These are phyloP conservation scores for Vanilla planifolia DNA, from an alignment of 106 monocot genomes.

Conservation along the genomic window DNA sequence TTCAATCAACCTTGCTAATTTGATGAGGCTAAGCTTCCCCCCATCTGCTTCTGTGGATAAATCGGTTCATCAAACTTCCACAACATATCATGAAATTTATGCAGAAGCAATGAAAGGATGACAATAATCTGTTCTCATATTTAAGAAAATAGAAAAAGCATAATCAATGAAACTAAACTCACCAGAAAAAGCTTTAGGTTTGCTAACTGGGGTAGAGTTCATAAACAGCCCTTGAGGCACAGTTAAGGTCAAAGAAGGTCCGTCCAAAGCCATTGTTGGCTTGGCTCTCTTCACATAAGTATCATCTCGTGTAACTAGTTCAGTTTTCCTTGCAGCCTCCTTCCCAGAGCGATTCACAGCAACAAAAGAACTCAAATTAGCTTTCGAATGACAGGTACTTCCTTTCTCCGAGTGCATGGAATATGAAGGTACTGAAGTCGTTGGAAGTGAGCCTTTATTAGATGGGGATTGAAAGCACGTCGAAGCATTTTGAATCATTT, in stretches of 20 bases:
- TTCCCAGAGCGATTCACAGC: neutral
- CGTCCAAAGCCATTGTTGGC: constrained; percentile 12
- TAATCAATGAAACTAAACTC: constrained; percentile 8
- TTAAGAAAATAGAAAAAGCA: neutral
- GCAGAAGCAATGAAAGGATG: too few relatives aligned
- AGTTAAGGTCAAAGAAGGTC: constrained; percentile 2
- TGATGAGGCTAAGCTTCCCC: constrained; percentile 27
- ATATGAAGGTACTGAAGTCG: neutral
- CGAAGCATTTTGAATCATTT: constrained; percentile 27
- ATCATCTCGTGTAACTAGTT: constrained; percentile 20
- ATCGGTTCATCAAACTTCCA: neutral
- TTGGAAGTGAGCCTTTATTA: neutral
- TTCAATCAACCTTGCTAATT: constrained; percentile 36
- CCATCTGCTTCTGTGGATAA: constrained; percentile 16
- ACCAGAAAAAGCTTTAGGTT: constrained; percentile 19
- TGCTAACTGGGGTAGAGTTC: constrained; percentile 5
- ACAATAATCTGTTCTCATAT: neutral
- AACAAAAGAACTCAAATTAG: constrained; percentile 1
- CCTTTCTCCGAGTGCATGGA: neutral
- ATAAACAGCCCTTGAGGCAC: constrained; percentile 9
- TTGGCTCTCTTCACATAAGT: constrained; percentile 24
- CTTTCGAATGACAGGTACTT: neutral
- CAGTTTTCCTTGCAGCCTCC: neutral
- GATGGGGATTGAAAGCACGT: constrained; percentile 15
- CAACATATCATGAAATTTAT: too few relatives aligned